Evolutionary conservation across 768 basidiomycete species (phyloP), one percentile per base, ranked within the genome.

Genomic region (Tulasnella sp.): DNA sequence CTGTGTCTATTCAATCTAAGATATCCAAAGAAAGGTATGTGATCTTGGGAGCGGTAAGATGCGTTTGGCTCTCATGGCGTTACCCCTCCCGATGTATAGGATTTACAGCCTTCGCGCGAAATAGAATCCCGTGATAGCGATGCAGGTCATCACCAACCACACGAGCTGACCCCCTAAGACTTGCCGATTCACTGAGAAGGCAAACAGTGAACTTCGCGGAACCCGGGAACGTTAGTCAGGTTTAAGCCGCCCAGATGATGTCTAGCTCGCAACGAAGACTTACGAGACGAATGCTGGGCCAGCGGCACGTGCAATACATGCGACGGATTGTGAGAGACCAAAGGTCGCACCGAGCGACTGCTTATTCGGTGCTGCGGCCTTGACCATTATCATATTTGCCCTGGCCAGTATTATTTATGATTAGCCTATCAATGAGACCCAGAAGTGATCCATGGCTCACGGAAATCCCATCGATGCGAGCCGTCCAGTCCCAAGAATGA

Each of bases 241-340:
- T n/a, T n/a, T n/a, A n/a, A n/a, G n/a, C n/a, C n/a, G n/a, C n/a
- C n/a, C n/a, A n/a, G n/a, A n/a, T n/a, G n/a, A n/a, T n/a, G n/a
- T n/a, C n/a, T n/a, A n/a, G n/a, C n/a, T n/a, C n/a, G 41, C 10
- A 21, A 24, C 12, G 41, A 43, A 17, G n/a, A 59, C 57, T 51
- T 11, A 59, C 48, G 57, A 59, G 30, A 60, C 56, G 56, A 71
- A 61, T 3, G 69, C 66, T 0, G 72, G 68, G 1, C 66, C 66
- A 41, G 69, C 50, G 1, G 68, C 63, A 15, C 63, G 61, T 5
- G 68, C 67, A 27, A 67, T 49, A 2, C 68, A 68, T 43, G 69
- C 67, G n/a, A 65, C 62, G 59, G 69, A 66, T 63, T 73, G 70
- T 0, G 68, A 67, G 21, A 72, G 52, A 38, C 72, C 71, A 55